phyloP scores from a whole-genome alignment of 352 stramenopile species.

The Phytophthora tubulina region DNA sequence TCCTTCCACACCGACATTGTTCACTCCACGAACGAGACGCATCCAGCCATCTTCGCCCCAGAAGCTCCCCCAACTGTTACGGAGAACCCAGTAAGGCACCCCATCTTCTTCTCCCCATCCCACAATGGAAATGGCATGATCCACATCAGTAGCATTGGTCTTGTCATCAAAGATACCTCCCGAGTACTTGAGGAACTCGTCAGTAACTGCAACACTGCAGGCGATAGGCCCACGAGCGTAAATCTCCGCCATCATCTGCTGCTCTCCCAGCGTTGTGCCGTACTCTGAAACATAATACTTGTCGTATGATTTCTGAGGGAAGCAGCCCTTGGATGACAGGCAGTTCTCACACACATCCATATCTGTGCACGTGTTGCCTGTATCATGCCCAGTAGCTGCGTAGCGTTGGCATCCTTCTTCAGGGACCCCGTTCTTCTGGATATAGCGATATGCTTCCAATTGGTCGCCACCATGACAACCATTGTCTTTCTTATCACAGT shows the following conservation, averaged over 20 bases:
- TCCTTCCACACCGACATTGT: conserved; percentile 95
- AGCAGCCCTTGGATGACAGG: conserved; percentile 80
- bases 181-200: conserved; percentile 92
- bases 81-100: conserved; percentile 95
- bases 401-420: conserved; percentile 97
- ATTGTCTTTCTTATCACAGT: conserved; percentile 87
- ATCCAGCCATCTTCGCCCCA: conserved; percentile 98
- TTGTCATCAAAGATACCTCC: conserved; percentile 95
- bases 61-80: conserved; percentile 95
- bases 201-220: conserved; percentile 93
- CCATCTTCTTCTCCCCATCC: conserved; percentile 94
- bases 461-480: conserved; percentile 95
- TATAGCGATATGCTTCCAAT: conserved; percentile 93
- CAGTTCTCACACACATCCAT: conserved; percentile 96
- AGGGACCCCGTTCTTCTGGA: conserved; percentile 92
- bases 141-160: conserved; percentile 68
- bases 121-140: conserved; percentile 96
- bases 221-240: conserved; percentile 95
- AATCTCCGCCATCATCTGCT: conserved; percentile 97
- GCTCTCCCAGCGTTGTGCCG: conserved; percentile 89
- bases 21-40: conserved; percentile 90
- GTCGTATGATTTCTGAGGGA: conserved; percentile 92
- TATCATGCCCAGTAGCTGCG: conserved; percentile 92
- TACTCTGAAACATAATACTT: conserved; percentile 97
- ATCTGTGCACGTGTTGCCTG: conserved; percentile 84